Evolutionary conservation across 139 green algal genomes (phyloP), one percentile per base, ranked within the genome.

Genomic region (Chlorella vulgaris): DNA sequence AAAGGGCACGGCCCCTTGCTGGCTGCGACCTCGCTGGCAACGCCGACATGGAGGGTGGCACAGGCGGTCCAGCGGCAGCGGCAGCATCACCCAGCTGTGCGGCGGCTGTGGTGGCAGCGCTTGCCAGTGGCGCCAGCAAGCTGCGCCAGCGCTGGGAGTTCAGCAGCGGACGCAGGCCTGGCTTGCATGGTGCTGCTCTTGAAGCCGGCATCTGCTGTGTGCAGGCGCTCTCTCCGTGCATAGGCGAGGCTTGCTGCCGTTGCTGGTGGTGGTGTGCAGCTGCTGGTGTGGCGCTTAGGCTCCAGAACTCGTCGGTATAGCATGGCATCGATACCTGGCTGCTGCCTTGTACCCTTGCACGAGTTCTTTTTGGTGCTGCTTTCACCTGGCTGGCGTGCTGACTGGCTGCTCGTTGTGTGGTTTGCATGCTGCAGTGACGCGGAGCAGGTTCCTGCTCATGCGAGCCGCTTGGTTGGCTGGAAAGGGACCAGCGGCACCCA

Each of bases 381-480:
- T 58, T 58, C 47, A 58, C 15, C 15, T 15, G 15, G 15, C 13
- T 58, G 47, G 47, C 51, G 66, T 36, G 62, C 31, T 7, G 6
- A 39, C 3, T 29, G n/a, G 18, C n/a, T 33, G 2, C 24, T 69
- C 31, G 29, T 5, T 26, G 3, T n/a, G 28, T 39, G 31, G 33
- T 18, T 33, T 47, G 35, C 36, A n/a, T n/a, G n/a, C 36, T 43
- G 65, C 65, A 71, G 65, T 71, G 6, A 42, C 65, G 35, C 33
- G 35, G 21, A 28, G 28, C 4, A 61, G 60, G 22, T 76, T 61
- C n/a, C 28, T 76, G 5, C 26, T 76, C 40, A 76, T 76, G 69
- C 69, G 69, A 6, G 69, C 40, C 0, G 69, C 69, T 7, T 76
- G 69, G 69, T 18, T 76, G 40, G 69, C 69, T 42, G 60, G 69